Evolutionary conservation across 331 rosid genomes (phyloP), one percentile per base, ranked within the genome.

Genomic region (Malus hybrid): DNA sequence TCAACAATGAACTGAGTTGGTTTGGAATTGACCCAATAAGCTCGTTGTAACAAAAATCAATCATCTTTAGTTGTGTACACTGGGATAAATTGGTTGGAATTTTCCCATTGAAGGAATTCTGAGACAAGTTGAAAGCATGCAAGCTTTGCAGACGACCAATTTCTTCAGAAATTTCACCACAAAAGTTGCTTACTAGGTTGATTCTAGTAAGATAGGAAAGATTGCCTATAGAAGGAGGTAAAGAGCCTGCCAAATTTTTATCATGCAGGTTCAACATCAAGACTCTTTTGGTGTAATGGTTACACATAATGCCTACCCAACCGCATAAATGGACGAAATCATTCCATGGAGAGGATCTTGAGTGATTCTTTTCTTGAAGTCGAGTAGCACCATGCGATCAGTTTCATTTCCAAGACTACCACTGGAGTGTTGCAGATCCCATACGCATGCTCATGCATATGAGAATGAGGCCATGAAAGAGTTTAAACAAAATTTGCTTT

Each of bases 161-260:
- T 61, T 88, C 81, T 5, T 65, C 77, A 50, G 88, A 88, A 74
- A 90, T 60, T 55, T 77, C 73, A 28, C 89, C 88, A n/a, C 62
- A 68, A 48, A 88, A 81, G 32, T 76, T 86, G 24, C n/a, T 18
- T 9, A 3, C 11, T 12, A 90, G 28, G 54, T 73, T 74, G 78
- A 90, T 82, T 62, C 3, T 42, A 34, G 74, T 74, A 29, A 85
- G 88, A 39, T 39, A 39, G 46, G 46, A 39, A 39, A 39, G 46
- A 10, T 39, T 39, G 10, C 46, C 46, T 39, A 39, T 39, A 39
- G 46, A 39, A 39, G 4, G 46, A 39, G 46, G 46, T 10, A 39
- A 3, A 39, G 13, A 10, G 46, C 46, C 46, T 39, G 46, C 9
- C 46, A 39, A 39, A 0, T 39, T 39, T 3, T 39, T 3, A 39